A percentile compares a stretch with the other conserved stretches of the same genome.
phyloP scores from a whole-genome alignment of 2,329 filamentous ascomycete species.

The Aspergillus sp. region DNA sequence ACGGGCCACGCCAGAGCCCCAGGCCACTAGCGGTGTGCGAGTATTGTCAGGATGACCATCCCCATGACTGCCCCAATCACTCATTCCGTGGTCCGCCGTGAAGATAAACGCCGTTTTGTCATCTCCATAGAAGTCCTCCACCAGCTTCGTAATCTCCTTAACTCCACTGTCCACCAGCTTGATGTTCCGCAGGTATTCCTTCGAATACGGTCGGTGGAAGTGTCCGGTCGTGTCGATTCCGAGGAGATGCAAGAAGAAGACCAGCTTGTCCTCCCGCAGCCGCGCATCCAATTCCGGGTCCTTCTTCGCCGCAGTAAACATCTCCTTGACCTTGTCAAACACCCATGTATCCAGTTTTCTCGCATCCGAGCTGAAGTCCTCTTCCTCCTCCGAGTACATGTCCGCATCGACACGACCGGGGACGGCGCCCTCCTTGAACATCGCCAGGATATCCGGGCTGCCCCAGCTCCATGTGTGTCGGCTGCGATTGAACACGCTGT shows the following conservation, averaged over 20 bases:
- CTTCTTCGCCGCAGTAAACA: constrained; percentile 76
- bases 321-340: constrained; percentile 84
- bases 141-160: constrained; percentile 73
- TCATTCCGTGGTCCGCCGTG: constrained; percentile 98
- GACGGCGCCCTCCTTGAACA: constrained; percentile 93
- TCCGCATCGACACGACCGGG: constrained; percentile 84
- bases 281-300: constrained; percentile 72
- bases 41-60: constrained; percentile 98
- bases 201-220: constrained; percentile 82
- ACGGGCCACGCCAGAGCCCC: constrained; percentile 85
- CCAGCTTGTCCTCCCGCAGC: constrained; percentile 77
- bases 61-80: constrained; percentile 97
- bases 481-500: constrained; percentile 97
- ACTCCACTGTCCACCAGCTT: constrained; percentile 91
- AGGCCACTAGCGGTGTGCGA: constrained; percentile 84
- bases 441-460: constrained; percentile 92
- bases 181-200: constrained; percentile 92
- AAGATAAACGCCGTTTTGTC: constrained; percentile 91
- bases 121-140: constrained; percentile 81
- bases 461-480: constrained; percentile 99
- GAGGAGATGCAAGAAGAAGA: constrained; percentile 93
- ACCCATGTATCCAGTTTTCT: constrained; percentile 87
- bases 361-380: constrained; percentile 86
- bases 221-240: constrained; percentile 92
- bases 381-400: constrained; percentile 76